Conservation (phyloP, 331 rosid species). For the Ulmus americana region DNA sequence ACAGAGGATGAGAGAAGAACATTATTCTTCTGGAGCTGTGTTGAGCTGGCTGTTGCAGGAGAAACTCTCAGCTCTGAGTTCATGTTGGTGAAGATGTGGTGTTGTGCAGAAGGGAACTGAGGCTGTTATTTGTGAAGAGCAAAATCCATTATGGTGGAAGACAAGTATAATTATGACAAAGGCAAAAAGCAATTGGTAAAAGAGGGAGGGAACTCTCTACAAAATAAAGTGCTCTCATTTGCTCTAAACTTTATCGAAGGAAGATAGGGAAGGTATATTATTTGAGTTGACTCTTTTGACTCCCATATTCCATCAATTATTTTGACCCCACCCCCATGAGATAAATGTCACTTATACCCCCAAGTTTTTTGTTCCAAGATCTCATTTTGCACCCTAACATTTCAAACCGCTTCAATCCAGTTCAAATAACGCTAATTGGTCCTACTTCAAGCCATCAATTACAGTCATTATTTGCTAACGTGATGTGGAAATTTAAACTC, state of each 20-base stretch:
- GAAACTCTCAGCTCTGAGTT: slow-evolving; percentile 1
- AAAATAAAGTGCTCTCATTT: slow-evolving; percentile 61
- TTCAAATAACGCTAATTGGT: too few species aligned
- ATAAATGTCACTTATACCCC: not conserved
- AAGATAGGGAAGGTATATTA: slow-evolving; percentile 13
- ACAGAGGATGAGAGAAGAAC: slow-evolving; percentile 24
- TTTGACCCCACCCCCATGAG: not conserved
- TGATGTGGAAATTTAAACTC: too few species aligned
- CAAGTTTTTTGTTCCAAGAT: too few species aligned
- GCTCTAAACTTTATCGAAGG: slow-evolving; percentile 44
- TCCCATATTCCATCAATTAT: slow-evolving; percentile 19
- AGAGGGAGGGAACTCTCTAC: slow-evolving; percentile 71
- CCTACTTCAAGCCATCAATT: too few species aligned
- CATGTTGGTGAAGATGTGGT: not conserved
- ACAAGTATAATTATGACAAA: slow-evolving; percentile 51
- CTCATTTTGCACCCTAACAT: too few species aligned
- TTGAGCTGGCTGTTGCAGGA: slow-evolving; percentile 14
- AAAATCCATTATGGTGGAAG: slow-evolving; percentile 38
- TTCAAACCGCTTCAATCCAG: too few species aligned
- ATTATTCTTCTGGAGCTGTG: slow-evolving; percentile 15
- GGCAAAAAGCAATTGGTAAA: slow-evolving; percentile 55
- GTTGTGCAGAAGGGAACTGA: slow-evolving; percentile 26
- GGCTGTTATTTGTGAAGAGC: slow-evolving; percentile 20
- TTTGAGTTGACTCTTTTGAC: slow-evolving; percentile 33
- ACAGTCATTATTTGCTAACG: too few species aligned